Percentiles rank a stretch among this genome's conserved stretches.
Conservation (phyloP, 2,329 filamentous ascomycete genomes). For the Pseudocercospora pini-densiflorae region DNA sequence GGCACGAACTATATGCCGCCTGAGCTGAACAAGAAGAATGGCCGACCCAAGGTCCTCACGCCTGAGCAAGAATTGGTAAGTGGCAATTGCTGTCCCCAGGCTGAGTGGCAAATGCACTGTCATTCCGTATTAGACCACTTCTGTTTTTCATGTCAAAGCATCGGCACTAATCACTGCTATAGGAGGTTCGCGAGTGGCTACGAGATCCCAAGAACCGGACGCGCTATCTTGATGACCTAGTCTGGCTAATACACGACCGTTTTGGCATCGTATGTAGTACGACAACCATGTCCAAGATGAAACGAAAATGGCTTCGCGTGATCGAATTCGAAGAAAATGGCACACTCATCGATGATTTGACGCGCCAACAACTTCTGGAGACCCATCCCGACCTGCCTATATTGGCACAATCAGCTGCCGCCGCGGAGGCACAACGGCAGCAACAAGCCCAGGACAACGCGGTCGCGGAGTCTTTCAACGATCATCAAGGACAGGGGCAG, state of each 20-base stretch:
- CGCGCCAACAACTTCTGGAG: constrained; percentile 30
- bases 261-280: constrained; percentile 41
- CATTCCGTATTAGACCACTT: not conserved
- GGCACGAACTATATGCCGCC: constrained; percentile 40
- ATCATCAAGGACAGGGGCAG: not conserved
- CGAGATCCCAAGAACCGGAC: constrained; percentile 37
- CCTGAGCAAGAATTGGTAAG: constrained; percentile 40
- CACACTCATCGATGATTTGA: constrained; percentile 35
- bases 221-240: constrained; percentile 40
- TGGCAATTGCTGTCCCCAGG: not conserved
- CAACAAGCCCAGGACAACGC: constrained; percentile 5
- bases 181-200: constrained; percentile 41
- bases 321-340: constrained; percentile 40
- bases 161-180: not conserved
- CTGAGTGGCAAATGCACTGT: constrained; percentile 7
- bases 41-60: constrained; percentile 38
- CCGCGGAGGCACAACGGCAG: constrained; percentile 2
- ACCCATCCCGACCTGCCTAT: constrained; percentile 36
- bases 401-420: constrained; percentile 20
- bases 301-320: constrained; percentile 40
- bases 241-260: constrained; percentile 41
- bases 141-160: not conserved
- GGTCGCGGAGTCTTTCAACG: not conserved
- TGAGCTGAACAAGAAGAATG: constrained; percentile 42
- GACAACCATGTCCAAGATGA: constrained; percentile 43